These are phyloP conservation scores for Phytopythium kandeliae DNA, from an alignment of 352 stramenopile species.

Conservation along the genomic window DNA sequence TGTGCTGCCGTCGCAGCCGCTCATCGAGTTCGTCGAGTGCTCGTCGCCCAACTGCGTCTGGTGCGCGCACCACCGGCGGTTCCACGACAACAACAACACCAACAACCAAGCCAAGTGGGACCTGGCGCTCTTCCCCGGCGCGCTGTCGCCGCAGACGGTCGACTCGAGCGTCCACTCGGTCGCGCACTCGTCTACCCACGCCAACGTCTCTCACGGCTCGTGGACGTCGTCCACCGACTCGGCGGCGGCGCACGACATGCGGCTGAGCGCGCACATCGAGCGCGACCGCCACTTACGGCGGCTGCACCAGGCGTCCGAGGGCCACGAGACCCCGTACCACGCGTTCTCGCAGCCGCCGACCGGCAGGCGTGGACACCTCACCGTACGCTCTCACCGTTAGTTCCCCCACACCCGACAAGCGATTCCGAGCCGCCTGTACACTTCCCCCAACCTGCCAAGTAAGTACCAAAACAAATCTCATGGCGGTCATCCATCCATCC, in stretches of 20 bases:
- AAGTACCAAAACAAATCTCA: slow-evolving; percentile 1
- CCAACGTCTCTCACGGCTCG: slow-evolving; percentile 29
- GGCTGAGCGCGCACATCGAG: slow-evolving; percentile 9
- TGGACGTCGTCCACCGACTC: slow-evolving; percentile 29
- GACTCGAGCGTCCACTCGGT: slow-evolving; percentile 40
- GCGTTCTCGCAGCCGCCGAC: slow-evolving; percentile 11
- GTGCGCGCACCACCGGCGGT: slow-evolving; percentile 66
- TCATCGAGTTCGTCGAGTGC: slow-evolving; percentile 74
- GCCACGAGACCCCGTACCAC: background rate
- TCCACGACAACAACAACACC: slow-evolving; percentile 35
- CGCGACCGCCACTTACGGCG: slow-evolving; percentile 21
- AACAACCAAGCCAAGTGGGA: slow-evolving; percentile 66
- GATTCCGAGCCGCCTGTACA: background rate
- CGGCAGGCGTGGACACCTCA: slow-evolving; percentile 11
- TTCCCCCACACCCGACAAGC: slow-evolving; percentile 1
- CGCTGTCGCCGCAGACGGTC: slow-evolving; percentile 46
- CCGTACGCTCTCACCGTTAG: background rate
- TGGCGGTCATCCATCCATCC: background rate
- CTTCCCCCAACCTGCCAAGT: background rate
- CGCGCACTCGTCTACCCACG: slow-evolving; percentile 36
- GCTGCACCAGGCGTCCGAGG: slow-evolving; percentile 6
- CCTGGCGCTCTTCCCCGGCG: slow-evolving; percentile 39
- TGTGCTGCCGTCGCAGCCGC: slow-evolving; percentile 35
- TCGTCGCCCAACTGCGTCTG: slow-evolving; percentile 59
- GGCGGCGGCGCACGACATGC: slow-evolving; percentile 6